A percentile compares a stretch with the other conserved stretches of the same genome.
Evolutionary conservation across 2,329 filamentous ascomycete species (phyloP).

Genomic region (Ambrosiella cleistominuta): DNA sequence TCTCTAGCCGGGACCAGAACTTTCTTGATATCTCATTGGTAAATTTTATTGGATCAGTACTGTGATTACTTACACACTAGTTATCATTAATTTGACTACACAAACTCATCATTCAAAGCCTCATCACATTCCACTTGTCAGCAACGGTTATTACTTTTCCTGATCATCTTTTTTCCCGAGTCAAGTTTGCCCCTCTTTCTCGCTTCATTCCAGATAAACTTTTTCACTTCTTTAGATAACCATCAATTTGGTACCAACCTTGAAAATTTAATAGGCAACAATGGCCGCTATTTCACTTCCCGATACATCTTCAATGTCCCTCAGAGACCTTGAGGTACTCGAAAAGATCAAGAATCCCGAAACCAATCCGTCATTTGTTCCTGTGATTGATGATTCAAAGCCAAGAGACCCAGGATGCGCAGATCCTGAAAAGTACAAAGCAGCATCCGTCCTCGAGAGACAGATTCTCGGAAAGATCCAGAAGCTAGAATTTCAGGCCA

Average conservation of each 20-base stretch:
- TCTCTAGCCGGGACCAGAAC: no score
- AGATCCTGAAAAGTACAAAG: slow-evolving; percentile 32
- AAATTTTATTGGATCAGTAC: no score
- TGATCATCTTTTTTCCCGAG: no score
- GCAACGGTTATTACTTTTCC: no score
- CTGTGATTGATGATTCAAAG: slow-evolving; percentile 35
- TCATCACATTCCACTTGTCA: no score
- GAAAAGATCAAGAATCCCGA: slow-evolving; percentile 52
- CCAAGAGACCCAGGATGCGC: slow-evolving; percentile 41
- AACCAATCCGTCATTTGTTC: slow-evolving; percentile 34
- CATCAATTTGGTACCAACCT: not conserved
- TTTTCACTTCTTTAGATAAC: no score
- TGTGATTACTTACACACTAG: no score
- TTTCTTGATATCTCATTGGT: no score
- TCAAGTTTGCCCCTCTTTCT: no score
- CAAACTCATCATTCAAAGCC: no score
- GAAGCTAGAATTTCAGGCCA: slow-evolving; percentile 35
- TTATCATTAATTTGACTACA: no score
- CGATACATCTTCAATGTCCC: not conserved
- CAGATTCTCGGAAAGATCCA: slow-evolving; percentile 38
- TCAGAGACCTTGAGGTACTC: slow-evolving; percentile 42
- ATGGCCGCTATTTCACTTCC: not conserved
- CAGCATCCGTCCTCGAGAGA: slow-evolving; percentile 32
- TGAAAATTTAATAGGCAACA: not conserved
- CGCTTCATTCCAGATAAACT: no score